These are phyloP conservation scores for Nicotiana paniculata DNA, from an alignment of 257 asterid species.

Conservation along the genomic window DNA sequence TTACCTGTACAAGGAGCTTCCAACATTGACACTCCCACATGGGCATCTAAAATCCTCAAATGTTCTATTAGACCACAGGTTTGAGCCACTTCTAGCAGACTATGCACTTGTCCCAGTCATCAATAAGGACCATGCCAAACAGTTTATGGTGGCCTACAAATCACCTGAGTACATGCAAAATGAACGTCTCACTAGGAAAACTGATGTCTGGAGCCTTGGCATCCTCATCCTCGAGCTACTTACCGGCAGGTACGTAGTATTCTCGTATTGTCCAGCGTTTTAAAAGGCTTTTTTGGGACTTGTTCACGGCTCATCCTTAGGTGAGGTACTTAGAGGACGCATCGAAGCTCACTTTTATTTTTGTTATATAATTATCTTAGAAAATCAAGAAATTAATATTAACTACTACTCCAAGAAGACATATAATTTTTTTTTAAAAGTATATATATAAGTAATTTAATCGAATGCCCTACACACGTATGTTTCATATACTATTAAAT, in stretches of 20 bases:
- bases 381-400: no score
- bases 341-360: no score
- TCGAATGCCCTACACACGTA: no score
- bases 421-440: no score
- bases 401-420: no score
- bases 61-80: conserved; percentile 34
- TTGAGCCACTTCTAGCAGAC: conserved; percentile 42
- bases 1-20: conserved; percentile 39
- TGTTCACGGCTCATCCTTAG: no score
- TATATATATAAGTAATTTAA: no score
- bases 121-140: conserved; percentile 44
- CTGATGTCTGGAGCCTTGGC: conserved; percentile 73
- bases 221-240: conserved; percentile 58
- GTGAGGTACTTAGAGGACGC: no score
- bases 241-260: conserved; percentile 30
- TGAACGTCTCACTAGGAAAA: conserved; percentile 27
- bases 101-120: conserved; percentile 45
- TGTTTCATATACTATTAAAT: no score
- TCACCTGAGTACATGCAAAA: conserved; percentile 47
- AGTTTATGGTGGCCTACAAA: conserved; percentile 62
- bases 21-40: conserved; percentile 42
- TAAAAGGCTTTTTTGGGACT: no score
- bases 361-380: no score
- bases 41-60: conserved; percentile 76
- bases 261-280: background rate